Percentiles rank a stretch among this genome's conserved stretches.
These are phyloP conservation scores for Mycena citricolor DNA, from an alignment of 1,284 basidiomycete genomes.

Conservation along the genomic window DNA sequence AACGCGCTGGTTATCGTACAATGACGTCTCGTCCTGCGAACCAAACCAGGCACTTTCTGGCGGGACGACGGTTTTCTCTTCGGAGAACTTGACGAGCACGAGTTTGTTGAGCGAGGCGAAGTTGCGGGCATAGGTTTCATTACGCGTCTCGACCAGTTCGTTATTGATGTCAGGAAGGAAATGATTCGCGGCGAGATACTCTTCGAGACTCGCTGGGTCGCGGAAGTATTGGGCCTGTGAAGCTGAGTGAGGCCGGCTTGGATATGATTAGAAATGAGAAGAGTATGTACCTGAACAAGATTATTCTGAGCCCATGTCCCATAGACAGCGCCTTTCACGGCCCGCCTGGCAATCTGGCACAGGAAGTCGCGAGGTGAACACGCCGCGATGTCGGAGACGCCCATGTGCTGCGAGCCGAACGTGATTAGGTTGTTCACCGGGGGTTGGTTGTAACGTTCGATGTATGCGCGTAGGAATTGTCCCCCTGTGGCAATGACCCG, in stretches of 20 bases:
- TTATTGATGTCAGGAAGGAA: constrained; percentile 81
- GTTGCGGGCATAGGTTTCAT: constrained; percentile 59
- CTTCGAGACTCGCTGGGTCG: constrained; percentile 73
- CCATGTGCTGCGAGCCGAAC: constrained; percentile 84
- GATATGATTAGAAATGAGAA: not conserved
- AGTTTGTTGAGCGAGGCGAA: constrained; percentile 59
- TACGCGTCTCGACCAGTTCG: constrained; percentile 52
- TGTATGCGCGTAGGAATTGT: constrained; percentile 89
- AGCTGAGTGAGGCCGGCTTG: not conserved
- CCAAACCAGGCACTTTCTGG: constrained; percentile 84
- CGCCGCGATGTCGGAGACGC: constrained; percentile 76
- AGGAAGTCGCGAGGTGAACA: constrained; percentile 72
- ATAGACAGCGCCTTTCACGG: constrained; percentile 77
- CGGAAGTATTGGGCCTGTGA: constrained; percentile 89
- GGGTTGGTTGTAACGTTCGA: constrained; percentile 81
- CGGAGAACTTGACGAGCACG: constrained; percentile 64
- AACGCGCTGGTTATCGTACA: no score
- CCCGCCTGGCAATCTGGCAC: constrained; percentile 77
- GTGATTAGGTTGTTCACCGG: constrained; percentile 86
- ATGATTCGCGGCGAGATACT: constrained; percentile 69
- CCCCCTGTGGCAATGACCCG: constrained; percentile 48
- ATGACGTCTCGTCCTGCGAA: constrained; percentile 46
- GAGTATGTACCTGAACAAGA: constrained; percentile 64
- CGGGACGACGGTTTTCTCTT: constrained; percentile 77
- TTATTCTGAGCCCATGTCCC: constrained; percentile 80